phyloP scores from a whole-genome alignment of 257 asterid genomes.

The Mentha longifolia region DNA sequence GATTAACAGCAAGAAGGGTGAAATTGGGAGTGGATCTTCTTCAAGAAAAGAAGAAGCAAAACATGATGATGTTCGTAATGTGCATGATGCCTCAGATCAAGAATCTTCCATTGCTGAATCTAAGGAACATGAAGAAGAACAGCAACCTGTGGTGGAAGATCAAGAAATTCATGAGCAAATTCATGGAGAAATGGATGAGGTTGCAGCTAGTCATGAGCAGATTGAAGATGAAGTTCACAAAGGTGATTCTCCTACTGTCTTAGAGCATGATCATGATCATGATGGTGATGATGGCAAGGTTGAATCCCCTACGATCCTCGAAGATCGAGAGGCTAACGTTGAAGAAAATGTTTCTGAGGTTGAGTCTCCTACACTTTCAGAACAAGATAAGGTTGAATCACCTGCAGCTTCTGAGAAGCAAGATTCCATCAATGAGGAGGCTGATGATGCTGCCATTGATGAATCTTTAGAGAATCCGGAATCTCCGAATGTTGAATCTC shows the following conservation, averaged over 20 bases:
- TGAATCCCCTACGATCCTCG: slow-evolving; percentile 18
- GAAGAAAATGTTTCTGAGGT: slow-evolving; percentile 20
- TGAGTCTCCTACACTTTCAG: slow-evolving; percentile 31
- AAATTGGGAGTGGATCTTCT: slow-evolving; percentile 3
- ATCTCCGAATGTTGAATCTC: not conserved
- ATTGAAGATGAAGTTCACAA: slow-evolving; percentile 1
- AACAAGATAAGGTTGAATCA: slow-evolving; percentile 19
- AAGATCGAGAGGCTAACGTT: slow-evolving; percentile 11
- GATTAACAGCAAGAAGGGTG: slow-evolving; percentile 36
- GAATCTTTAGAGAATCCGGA: not conserved
- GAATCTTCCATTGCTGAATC: slow-evolving; percentile 34
- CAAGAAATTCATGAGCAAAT: slow-evolving; percentile 16
- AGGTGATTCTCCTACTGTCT: slow-evolving; percentile 21
- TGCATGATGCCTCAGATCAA: slow-evolving; percentile 15
- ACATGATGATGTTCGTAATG: not conserved
- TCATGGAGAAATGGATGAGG: slow-evolving; percentile 19
- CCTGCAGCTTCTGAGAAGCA: not conserved
- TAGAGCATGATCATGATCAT: slow-evolving; percentile 6
- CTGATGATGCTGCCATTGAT: not conserved
- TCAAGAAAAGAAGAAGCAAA: slow-evolving; percentile 29
- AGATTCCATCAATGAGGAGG: not conserved
- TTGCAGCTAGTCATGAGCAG: not conserved
- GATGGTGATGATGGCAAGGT: slow-evolving; percentile 1
- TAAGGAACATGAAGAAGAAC: slow-evolving; percentile 34
- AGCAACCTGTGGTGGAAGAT: not conserved